phyloP scores from a whole-genome alignment of 441 rosid genomes.

The Melastoma candidum region DNA sequence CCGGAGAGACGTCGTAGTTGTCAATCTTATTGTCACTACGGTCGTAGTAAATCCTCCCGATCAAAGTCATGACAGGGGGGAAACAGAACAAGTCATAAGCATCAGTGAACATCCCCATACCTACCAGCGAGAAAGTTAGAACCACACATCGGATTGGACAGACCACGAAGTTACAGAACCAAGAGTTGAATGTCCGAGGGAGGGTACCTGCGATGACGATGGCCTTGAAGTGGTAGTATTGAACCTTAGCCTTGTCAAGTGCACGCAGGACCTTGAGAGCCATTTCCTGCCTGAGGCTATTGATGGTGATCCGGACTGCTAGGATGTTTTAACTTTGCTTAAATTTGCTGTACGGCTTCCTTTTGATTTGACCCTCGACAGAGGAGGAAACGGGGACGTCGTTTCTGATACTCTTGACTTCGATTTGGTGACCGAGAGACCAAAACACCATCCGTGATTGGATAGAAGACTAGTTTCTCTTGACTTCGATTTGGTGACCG shows the following conservation, averaged over 20 bases:
- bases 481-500: no score
- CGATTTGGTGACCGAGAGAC: no score
- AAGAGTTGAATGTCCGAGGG: neutral
- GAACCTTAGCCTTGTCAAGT: constrained; percentile 51
- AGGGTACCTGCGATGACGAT: constrained; percentile 62
- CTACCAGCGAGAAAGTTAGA: neutral
- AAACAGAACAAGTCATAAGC: constrained; percentile 76
- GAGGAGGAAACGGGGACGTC: no score
- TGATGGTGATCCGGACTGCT: no score
- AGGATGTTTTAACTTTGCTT: no score
- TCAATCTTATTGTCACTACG: neutral
- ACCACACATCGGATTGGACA: no score
- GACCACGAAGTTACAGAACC: no score
- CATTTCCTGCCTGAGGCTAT: constrained; percentile 5
- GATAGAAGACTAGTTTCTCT: no score
- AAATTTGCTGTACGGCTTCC: no score
- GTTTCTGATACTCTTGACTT: no score
- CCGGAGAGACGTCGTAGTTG: constrained; percentile 12
- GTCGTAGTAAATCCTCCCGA: constrained; percentile 48
- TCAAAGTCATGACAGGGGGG: constrained; percentile 41
- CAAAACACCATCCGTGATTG: no score
- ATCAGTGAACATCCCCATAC: constrained; percentile 64
- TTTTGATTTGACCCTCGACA: no score
- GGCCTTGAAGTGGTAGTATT: constrained; percentile 71
- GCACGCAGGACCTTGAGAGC: constrained; percentile 47